Evolutionary conservation across 1,284 basidiomycete species (phyloP), one percentile per base, ranked within the genome.

Genomic region (Cerrena zonata): DNA sequence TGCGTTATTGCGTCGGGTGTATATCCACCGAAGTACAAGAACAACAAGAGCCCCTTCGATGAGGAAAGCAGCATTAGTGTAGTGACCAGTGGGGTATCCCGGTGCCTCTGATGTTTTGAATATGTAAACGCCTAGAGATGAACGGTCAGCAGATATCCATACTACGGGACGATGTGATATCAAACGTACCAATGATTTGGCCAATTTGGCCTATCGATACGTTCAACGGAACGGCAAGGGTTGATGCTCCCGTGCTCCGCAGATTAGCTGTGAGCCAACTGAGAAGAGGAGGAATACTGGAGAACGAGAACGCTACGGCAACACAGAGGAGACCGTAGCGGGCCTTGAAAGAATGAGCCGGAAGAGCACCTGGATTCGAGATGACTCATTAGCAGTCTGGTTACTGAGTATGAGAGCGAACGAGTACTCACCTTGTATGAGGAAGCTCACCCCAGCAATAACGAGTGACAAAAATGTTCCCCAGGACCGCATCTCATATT

Each of bases 211-310:
- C 69, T 34, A 69, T 61, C 5, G 69, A 67, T 15, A 71, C 62
- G 46, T 69, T 71, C 45, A 72, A 47, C 2, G 70, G 68, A 10
- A 72, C 65, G 2, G 63, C 65, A 13, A 72, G 60, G 7, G 69
- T 69, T 24, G 63, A 49, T 0, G 67, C 65, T 7, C 65, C 61
- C 1, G 70, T 68, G 36, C 57, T 58, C 40, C 57, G 58, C 36
- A 70, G 55, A 49, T 71, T 72, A 11, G 65, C 65, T 1, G 69
- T 65, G 21, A 72, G 56, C 69, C 69, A 71, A 41, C 69, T 69
- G 26, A 71, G 59, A 2, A 69, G 59, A 2, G 69, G 67, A 1
- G 70, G 68, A 25, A 67, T 66, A 43, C 61, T 63, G 1, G 66
- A 62, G 53, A 70, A 72, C 1, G 67, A 58, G 48, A 69, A 70